These are phyloP conservation scores for Boletus rubropictus DNA, from an alignment of 768 basidiomycete genomes.

Conservation along the genomic window DNA sequence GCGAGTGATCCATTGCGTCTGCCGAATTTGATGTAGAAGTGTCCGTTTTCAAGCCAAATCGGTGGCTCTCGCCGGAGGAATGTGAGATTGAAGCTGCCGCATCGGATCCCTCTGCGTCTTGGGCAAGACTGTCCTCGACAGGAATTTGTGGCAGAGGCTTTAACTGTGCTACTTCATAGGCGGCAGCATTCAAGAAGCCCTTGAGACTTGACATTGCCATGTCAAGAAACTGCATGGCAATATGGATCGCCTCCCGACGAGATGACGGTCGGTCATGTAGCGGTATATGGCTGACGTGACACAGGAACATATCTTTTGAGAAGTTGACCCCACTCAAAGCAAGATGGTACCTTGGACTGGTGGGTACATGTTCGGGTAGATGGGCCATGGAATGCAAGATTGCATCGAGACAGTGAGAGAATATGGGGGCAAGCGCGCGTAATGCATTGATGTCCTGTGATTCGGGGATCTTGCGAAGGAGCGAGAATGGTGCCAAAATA, in stretches of 20 bases:
- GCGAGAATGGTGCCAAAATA: slow-evolving; percentile 26
- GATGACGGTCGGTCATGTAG: neutral
- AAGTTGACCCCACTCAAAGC: slow-evolving; percentile 19
- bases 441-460: slow-evolving; percentile 25
- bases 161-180: slow-evolving; percentile 24
- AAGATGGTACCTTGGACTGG: slow-evolving; percentile 18
- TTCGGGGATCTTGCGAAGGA: slow-evolving; percentile 24
- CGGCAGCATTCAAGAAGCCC: slow-evolving; percentile 28
- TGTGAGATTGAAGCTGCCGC: neutral
- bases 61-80: slow-evolving; percentile 5
- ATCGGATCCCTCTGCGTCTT: slow-evolving; percentile 1
- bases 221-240: slow-evolving; percentile 27
- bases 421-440: slow-evolving; percentile 25
- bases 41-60: neutral
- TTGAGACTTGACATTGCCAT: slow-evolving; percentile 30
- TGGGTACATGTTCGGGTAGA: slow-evolving; percentile 20
- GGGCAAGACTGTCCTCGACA: neutral
- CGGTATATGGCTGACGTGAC: slow-evolving; percentile 15
- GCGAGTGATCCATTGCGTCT: neutral
- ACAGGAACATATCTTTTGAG: slow-evolving; percentile 20
- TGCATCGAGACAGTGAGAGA: slow-evolving; percentile 20
- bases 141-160: slow-evolving; percentile 26
- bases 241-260: slow-evolving; percentile 10
- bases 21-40: slow-evolving; percentile 1
- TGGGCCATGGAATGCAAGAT: slow-evolving; percentile 25